A percentile compares a stretch with the other conserved stretches of the same genome.
These are phyloP conservation scores for Scutellaria galericulata DNA, from an alignment of 257 asterid genomes.

Conservation along the genomic window DNA sequence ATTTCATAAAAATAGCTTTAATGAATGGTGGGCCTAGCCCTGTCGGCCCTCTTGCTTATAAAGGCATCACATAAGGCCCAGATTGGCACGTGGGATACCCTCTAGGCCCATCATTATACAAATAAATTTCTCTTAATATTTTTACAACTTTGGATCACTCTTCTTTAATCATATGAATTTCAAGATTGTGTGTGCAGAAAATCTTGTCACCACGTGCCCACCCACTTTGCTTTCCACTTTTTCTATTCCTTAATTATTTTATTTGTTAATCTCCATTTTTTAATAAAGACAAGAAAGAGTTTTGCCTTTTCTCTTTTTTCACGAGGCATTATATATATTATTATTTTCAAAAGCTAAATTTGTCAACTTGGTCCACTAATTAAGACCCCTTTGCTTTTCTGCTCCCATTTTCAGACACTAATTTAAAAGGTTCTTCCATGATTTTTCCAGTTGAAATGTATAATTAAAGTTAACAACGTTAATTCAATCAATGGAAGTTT, in stretches of 20 bases:
- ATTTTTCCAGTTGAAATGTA: too few species aligned
- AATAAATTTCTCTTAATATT: slow-evolving; percentile 21
- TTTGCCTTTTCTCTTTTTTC: slow-evolving; percentile 17
- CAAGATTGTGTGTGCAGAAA: slow-evolving; percentile 38
- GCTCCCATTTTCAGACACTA: too few species aligned
- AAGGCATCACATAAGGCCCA: slow-evolving; percentile 48
- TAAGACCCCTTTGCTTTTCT: not conserved
- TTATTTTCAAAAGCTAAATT: not conserved
- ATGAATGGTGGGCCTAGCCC: slow-evolving; percentile 43
- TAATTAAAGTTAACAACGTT: too few species aligned
- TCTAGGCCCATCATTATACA: slow-evolving; percentile 47
- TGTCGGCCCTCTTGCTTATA: slow-evolving; percentile 49
- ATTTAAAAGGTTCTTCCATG: too few species aligned
- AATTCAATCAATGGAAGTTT: too few species aligned
- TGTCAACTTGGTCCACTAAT: not conserved
- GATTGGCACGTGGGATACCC: slow-evolving; percentile 49
- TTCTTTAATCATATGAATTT: slow-evolving; percentile 36
- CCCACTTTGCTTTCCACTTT: slow-evolving; percentile 45
- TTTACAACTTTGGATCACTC: slow-evolving; percentile 32
- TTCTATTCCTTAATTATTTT: not conserved
- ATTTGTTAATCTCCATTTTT: not conserved
- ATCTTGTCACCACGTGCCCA: slow-evolving; percentile 49
- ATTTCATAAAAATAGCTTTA: slow-evolving; percentile 19
- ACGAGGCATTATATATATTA: not conserved
- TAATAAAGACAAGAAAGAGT: not conserved